Evolutionary conservation across 2,329 filamentous ascomycete species (phyloP).

Genomic region (Fusarium burgessii): DNA sequence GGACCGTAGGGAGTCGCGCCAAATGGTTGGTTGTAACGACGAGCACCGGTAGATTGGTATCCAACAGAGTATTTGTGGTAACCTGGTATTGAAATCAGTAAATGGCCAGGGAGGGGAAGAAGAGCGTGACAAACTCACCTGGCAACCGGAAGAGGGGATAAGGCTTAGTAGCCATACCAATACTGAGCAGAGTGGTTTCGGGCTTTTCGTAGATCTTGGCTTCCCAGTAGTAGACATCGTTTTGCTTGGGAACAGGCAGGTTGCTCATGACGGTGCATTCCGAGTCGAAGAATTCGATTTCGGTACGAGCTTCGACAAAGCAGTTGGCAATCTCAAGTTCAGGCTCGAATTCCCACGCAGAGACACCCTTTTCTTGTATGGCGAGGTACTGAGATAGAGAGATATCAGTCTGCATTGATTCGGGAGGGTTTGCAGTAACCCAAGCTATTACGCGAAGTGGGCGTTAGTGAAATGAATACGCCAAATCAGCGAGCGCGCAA

Average conservation of each 20-base stretch:
- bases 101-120: neutral
- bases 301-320: conserved; percentile 94
- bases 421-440: conserved; percentile 91
- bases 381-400: conserved; percentile 97
- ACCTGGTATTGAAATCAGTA: conserved; percentile 59
- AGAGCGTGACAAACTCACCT: conserved; percentile 67
- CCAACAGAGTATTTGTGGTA: conserved; percentile 94
- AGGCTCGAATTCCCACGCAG: conserved; percentile 99
- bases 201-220: conserved; percentile 99
- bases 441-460: conserved; percentile 72
- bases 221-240: conserved; percentile 99
- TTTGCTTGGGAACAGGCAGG: conserved; percentile 95
- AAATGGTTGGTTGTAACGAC: conserved; percentile 95
- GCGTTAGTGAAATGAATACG: conserved; percentile 29
- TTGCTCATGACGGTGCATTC: conserved; percentile 98
- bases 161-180: conserved; percentile 96
- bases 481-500: neutral
- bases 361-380: conserved; percentile 99
- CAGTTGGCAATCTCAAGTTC: conserved; percentile 98
- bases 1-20: conserved; percentile 83
- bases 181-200: conserved; percentile 85
- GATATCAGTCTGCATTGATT: conserved; percentile 96
- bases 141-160: conserved; percentile 95
- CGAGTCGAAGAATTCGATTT: conserved; percentile 99
- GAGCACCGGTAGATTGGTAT: conserved; percentile 87